Evolutionary conservation across 2,329 filamentous ascomycete genomes (phyloP), one percentile per base, ranked within the genome.

Genomic region (Hypoxylon sp.): DNA sequence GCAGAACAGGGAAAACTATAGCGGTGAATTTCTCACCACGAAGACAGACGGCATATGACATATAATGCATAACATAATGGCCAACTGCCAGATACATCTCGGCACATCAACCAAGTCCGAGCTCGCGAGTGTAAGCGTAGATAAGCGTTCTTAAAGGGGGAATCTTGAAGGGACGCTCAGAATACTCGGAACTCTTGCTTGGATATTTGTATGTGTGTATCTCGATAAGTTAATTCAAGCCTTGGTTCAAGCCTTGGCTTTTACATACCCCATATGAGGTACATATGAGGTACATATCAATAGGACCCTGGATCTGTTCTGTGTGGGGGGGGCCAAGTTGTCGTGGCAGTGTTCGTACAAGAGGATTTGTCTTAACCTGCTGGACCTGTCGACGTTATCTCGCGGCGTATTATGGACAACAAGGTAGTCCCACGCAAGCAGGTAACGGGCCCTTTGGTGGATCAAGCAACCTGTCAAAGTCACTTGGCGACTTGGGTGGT

Each of bases 171-270:
- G 18, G 17, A 7, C 31, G 13, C 17, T 20, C 9, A 10, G 18
- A 23, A n/a, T 40, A 21, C 18, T 48, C 35, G 27, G 37, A 48
- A 35, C 31, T 29, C 37, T 31, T 13, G 15, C 38, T n/a, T n/a
- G n/a, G n/a, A 38, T n/a, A 46, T 15, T 42, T 26, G 37, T 47
- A 42, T 48, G 18, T 10, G 9, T n/a, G 45, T 55, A 56, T 33
- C 37, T 52, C 57, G 51, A 47, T 56, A 18, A 56, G 47, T 38
- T 27, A 41, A 42, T 29, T 41, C 55, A 42, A 24, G 38, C 21
- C 13, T 42, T 11, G 15, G n/a, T 26, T 43, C 11, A n/a, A n/a
- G n/a, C n/a, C n/a, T n/a, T n/a, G n/a, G n/a, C n/a, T n/a, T n/a
- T n/a, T n/a, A n/a, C n/a, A n/a, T n/a, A n/a, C n/a, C n/a, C n/a